Conservation (phyloP, 805 yeast genomes). For the Cyberlindnera mrakii region DNA sequence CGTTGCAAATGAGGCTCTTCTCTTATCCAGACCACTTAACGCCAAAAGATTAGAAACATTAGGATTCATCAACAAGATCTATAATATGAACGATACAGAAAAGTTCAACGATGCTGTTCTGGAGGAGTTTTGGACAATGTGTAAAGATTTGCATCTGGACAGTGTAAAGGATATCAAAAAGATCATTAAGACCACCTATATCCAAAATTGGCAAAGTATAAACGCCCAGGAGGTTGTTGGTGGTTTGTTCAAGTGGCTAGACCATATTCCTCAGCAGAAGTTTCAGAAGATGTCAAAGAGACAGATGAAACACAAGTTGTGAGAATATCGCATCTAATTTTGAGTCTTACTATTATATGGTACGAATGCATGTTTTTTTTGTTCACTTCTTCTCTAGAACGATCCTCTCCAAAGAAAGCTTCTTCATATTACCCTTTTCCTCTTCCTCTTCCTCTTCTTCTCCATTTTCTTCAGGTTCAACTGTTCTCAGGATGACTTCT, state of each 20-base stretch:
- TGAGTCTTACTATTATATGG: too few relatives aligned
- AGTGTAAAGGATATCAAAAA: conserved; percentile 40
- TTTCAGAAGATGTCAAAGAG: conserved; percentile 50
- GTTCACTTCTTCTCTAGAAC: not conserved
- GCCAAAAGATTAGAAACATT: conserved; percentile 49
- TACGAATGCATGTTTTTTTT: not conserved
- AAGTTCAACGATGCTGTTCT: conserved; percentile 41
- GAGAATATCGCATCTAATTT: conserved; percentile 16
- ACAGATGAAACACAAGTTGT: conserved; percentile 58
- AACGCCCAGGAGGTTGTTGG: conserved; percentile 60
- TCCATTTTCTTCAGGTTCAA: conserved; percentile 23
- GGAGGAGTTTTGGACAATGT: conserved; percentile 31
- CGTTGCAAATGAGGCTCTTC: conserved; percentile 64
- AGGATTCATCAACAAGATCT: conserved; percentile 61
- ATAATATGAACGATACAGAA: conserved; percentile 35
- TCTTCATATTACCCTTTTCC: too few relatives aligned
- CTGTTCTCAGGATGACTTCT: conserved; percentile 28
- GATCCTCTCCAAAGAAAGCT: conserved; percentile 3
- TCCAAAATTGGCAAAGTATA: conserved; percentile 36
- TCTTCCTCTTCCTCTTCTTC: conserved; percentile 26
- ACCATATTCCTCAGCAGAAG: conserved; percentile 67
- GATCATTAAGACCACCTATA: conserved; percentile 27
- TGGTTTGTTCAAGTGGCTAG: conserved; percentile 66
- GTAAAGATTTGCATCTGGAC: conserved; percentile 32
- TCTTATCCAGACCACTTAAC: conserved; percentile 59